A percentile compares a stretch with the other conserved stretches of the same genome.
These are phyloP conservation scores for Barnettozyma botsteinii DNA, from an alignment of 805 yeast genomes.

Conservation along the genomic window DNA sequence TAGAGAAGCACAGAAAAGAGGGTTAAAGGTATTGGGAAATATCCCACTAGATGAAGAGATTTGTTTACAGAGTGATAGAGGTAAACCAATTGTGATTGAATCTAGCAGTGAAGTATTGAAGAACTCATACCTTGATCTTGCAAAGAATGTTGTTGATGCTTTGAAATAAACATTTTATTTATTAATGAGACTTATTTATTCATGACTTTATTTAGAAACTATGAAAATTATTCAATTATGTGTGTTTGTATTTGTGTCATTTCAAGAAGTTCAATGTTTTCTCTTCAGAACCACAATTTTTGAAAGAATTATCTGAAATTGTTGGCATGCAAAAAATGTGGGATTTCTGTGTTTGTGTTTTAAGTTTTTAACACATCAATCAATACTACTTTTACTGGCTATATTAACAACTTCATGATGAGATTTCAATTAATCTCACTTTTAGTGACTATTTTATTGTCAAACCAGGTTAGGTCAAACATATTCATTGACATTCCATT, in stretches of 20 bases:
- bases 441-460: neutral
- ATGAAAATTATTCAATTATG: too few species aligned
- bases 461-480: neutral
- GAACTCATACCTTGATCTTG: conserved; percentile 43
- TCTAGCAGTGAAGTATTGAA: conserved; percentile 33
- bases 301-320: too few species aligned
- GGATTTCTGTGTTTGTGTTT: too few species aligned
- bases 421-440: neutral
- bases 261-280: too few species aligned
- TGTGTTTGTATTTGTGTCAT: too few species aligned
- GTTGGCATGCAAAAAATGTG: too few species aligned
- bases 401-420: neutral
- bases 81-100: conserved; percentile 54
- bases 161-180: too few species aligned
- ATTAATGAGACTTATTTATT: too few species aligned
- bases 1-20: conserved; percentile 44
- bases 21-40: conserved; percentile 51
- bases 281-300: neutral
- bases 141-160: conserved; percentile 20
- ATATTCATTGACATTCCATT: neutral
- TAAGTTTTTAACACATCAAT: too few species aligned
- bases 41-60: conserved; percentile 62
- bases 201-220: too few species aligned
- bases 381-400: neutral
- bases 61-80: conserved; percentile 55